These are phyloP conservation scores for Acanthamoeba healyi DNA, from an alignment of 208 protist genomes.

Conservation along the genomic window DNA sequence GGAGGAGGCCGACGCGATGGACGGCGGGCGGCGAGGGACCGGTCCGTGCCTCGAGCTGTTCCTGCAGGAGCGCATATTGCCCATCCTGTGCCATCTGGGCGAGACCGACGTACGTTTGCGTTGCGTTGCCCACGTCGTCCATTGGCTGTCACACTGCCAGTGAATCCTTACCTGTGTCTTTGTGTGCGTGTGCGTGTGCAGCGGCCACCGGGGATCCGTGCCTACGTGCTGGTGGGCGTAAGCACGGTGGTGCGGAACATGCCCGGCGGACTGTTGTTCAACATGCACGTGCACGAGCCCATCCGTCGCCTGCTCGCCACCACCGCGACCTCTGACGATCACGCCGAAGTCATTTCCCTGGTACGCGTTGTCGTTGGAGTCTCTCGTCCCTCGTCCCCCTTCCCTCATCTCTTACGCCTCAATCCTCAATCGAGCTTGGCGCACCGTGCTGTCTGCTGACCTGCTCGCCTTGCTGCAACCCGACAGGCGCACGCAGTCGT, in stretches of 20 bases:
- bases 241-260: slow-evolving; percentile 53
- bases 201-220: slow-evolving; percentile 1
- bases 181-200: not conserved
- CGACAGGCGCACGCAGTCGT: not conserved
- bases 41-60: slow-evolving; percentile 51
- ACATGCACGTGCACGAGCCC: slow-evolving; percentile 57
- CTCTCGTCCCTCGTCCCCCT: not conserved
- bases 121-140: no score
- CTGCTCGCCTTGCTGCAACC: not conserved
- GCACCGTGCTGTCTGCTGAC: not conserved
- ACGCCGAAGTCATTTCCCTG: slow-evolving; percentile 15
- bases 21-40: slow-evolving; percentile 16
- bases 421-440: not conserved
- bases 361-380: not conserved
- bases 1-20: slow-evolving; percentile 17
- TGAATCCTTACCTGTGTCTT: not conserved
- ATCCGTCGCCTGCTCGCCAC: slow-evolving; percentile 25
- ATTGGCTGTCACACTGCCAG: no score
- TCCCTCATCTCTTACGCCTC: not conserved
- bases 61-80: slow-evolving; percentile 65
- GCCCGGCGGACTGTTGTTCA: not conserved
- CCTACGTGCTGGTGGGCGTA: slow-evolving; percentile 23
- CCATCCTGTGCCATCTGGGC: slow-evolving; percentile 22
- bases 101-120: slow-evolving; percentile 22
- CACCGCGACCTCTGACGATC: not conserved